These are phyloP conservation scores for Theobroma cacao DNA, from an alignment of 345 rosid genomes.

Conservation along the genomic window DNA sequence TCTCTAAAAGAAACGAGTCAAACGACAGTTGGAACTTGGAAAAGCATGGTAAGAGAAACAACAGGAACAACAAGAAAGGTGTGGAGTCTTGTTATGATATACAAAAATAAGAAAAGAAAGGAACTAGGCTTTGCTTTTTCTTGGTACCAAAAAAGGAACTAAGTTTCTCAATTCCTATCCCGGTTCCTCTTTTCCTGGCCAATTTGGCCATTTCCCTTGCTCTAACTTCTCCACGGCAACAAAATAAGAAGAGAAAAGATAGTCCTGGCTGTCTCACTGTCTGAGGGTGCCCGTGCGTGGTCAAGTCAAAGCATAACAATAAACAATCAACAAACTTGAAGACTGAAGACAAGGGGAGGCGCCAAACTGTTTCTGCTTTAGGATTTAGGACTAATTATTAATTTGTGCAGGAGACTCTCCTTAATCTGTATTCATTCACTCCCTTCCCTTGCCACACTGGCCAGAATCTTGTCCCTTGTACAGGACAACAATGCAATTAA, in stretches of 20 bases:
- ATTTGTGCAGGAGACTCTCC: too few relatives aligned
- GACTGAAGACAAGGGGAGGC: not conserved
- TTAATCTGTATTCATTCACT: not conserved
- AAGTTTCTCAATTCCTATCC: too few relatives aligned
- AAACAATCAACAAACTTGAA: not conserved
- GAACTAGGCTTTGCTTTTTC: not conserved
- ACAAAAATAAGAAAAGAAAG: not conserved
- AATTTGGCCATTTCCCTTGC: not conserved
- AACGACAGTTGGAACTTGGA: not conserved
- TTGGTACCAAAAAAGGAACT: too few relatives aligned
- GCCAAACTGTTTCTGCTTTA: not conserved
- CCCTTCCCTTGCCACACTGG: not conserved
- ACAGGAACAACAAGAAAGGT: too few relatives aligned
- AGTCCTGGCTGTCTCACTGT: too few relatives aligned
- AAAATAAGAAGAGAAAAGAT: too few relatives aligned
- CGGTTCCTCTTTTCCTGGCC: not conserved
- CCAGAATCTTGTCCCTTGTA: not conserved
- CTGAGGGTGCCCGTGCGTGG: not conserved
- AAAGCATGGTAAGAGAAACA: not conserved
- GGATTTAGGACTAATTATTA: not conserved
- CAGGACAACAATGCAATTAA: not conserved
- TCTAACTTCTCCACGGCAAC: too few relatives aligned
- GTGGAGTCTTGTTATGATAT: not conserved
- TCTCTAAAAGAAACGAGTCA: not conserved
- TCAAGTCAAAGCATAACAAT: not conserved